phyloP scores from a whole-genome alignment of 164 flowering plant genomes.

The Cinnamomum micranthum region DNA sequence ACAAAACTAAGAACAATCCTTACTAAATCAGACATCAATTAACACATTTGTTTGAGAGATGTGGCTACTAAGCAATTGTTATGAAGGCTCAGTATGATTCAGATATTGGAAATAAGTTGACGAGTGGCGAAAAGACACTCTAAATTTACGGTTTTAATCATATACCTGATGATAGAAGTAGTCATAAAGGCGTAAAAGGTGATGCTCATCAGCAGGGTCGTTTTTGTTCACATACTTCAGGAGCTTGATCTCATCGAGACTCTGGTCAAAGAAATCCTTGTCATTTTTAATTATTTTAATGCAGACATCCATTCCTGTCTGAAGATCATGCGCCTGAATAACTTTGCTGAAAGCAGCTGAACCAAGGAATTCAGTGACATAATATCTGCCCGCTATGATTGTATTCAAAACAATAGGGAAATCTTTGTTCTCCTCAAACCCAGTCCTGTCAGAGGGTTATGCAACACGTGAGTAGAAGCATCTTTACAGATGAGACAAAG shows the following conservation, averaged over 20 bases:
- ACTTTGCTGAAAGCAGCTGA: slow-evolving; percentile 97
- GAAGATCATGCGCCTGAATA: slow-evolving; percentile 84
- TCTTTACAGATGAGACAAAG: neutral
- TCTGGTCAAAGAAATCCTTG: slow-evolving; percentile 92
- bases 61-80: neutral
- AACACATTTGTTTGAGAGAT: neutral
- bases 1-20: no score
- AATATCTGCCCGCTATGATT: slow-evolving; percentile 78
- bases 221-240: slow-evolving; percentile 85
- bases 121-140: neutral
- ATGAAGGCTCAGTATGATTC: neutral
- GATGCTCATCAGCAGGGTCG: slow-evolving; percentile 74
- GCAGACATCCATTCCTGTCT: slow-evolving; percentile 78
- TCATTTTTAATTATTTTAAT: slow-evolving; percentile 92
- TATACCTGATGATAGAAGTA: slow-evolving; percentile 89
- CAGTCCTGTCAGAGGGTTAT: slow-evolving; percentile 61
- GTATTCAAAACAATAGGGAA: slow-evolving; percentile 66
- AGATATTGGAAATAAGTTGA: neutral
- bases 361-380: slow-evolving; percentile 77
- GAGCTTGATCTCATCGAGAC: slow-evolving; percentile 91
- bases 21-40: no score
- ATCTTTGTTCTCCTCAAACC: slow-evolving; percentile 91
- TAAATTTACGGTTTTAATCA: neutral
- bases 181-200: slow-evolving; percentile 86
- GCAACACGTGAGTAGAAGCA: slow-evolving; percentile 14